Base-by-base conservation (phyloP, 1,139 yeast genomes). In the Suhomyces kunorum region DNA sequence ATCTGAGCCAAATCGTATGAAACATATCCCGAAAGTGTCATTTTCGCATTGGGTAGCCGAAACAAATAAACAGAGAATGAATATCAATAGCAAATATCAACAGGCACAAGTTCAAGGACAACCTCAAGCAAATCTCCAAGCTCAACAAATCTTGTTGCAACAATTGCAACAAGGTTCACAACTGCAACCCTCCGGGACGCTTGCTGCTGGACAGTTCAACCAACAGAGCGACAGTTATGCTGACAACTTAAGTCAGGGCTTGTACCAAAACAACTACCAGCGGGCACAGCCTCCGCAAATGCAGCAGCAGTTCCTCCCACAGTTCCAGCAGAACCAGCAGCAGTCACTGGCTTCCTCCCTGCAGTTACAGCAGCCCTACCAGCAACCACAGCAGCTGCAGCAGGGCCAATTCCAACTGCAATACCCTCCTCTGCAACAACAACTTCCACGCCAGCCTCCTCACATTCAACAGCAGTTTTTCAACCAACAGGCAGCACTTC, bases 61-160 rank as follows among this genome's bases (percentile, higher is more conserved):
- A 36, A 32, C n/a, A 17, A 29, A 22, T 16, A 34, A 14, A 31
- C 9, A 33, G 35, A 40, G 24, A 15, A 62, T 58, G 66, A 62
- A 61, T 44, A 54, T 63, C 39, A 59, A 59, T 45, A 55, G 56
- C 34, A 68, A 68, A 48, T 68, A 59, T 50, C 69, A 58, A 46
- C 63, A 56, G 42, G 54, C 52, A 31, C 68, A 57, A 42, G 59
- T 54, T 38, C 64, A 64, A 44, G 63, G 62, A 28, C 69, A 61
- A 40, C 62, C 48, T 12, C 50, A 42, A 38, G 44, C 63, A 15
- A 64, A 60, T 50, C 53, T 66, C 39, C 76, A 70, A 46, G 71
- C 75, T 24, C 76, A 71, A 48, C 76, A 71, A 49, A 61, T 70
- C 27, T 62, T 72, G 46, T 62, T 71, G 42, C 77, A 69, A 49